A percentile compares a stretch with the other conserved stretches of the same genome.
Conservation (phyloP, 768 basidiomycete species). For the Kwoniella mangroviensis region DNA sequence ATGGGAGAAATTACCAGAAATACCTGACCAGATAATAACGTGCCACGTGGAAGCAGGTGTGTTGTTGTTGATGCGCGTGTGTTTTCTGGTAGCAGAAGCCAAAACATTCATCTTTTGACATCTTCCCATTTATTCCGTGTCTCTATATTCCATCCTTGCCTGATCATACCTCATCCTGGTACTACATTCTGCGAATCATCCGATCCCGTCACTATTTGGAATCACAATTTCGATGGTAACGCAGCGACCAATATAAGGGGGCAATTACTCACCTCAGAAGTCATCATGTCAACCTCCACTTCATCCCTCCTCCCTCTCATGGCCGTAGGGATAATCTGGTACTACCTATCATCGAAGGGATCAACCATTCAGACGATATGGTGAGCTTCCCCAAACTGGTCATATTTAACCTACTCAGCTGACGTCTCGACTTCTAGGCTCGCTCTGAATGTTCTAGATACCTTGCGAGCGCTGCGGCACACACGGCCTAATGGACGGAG, state of each 20-base stretch:
- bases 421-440: slow-evolving; percentile 25
- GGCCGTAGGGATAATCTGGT: slow-evolving; percentile 21
- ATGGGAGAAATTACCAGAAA: slow-evolving; percentile 21
- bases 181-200: neutral
- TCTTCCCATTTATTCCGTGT: neutral
- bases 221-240: no score
- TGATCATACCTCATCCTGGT: neutral
- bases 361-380: slow-evolving; percentile 25
- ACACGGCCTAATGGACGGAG: slow-evolving; percentile 39
- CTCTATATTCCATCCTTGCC: neutral
- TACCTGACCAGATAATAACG: neutral
- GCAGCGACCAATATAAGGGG: no score
- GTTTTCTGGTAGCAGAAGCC: slow-evolving; percentile 2
- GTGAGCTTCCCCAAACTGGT: slow-evolving; percentile 15
- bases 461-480: slow-evolving; percentile 37
- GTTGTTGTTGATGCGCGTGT: neutral
- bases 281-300: slow-evolving; percentile 11
- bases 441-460: slow-evolving; percentile 35
- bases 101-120: neutral
- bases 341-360: slow-evolving; percentile 22
- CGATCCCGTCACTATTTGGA: no score
- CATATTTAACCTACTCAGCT: neutral
- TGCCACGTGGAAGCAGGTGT: neutral
- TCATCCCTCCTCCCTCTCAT: slow-evolving; percentile 23
- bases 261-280: neutral